Conservation (phyloP, 192 early-diverging fungal species). For the Kickxella alabastrina region DNA sequence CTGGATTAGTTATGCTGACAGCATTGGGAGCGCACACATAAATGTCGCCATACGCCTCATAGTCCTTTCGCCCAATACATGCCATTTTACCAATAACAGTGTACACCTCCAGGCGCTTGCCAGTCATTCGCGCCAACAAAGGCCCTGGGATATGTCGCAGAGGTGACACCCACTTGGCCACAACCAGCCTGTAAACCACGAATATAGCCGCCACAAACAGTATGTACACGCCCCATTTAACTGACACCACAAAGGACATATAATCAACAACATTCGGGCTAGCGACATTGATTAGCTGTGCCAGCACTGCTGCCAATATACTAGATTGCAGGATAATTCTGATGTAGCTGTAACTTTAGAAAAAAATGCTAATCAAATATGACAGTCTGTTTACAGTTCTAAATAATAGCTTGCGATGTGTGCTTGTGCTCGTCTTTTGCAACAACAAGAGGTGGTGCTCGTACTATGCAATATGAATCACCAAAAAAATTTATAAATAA, state of each 20-base stretch:
- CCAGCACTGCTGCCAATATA: background rate
- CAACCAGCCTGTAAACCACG: slow-evolving; percentile 2
- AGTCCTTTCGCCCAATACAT: slow-evolving; percentile 15
- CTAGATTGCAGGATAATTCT: background rate
- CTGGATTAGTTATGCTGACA: slow-evolving; percentile 30
- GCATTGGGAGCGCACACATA: slow-evolving; percentile 18
- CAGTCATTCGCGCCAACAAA: slow-evolving; percentile 19
- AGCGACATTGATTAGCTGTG: background rate
- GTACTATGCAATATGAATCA: too few relatives aligned
- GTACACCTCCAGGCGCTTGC: slow-evolving; percentile 8
- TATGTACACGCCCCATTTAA: too few relatives aligned
- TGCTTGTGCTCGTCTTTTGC: too few relatives aligned
- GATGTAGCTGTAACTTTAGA: too few relatives aligned
- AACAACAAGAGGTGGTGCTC: too few relatives aligned
- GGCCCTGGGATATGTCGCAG: slow-evolving; percentile 34
- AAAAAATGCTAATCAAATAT: too few relatives aligned
- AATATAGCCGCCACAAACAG: background rate
- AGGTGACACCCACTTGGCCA: slow-evolving; percentile 25
- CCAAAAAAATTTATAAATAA: too few relatives aligned
- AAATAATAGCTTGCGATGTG: too few relatives aligned
- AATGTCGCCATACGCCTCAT: slow-evolving; percentile 28
- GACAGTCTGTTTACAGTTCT: too few relatives aligned
- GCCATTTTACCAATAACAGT: slow-evolving; percentile 18
- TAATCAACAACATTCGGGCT: too few relatives aligned
- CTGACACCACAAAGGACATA: too few relatives aligned